Conservation (phyloP, 1,284 basidiomycete species). For the Porogramme epimiltina region DNA sequence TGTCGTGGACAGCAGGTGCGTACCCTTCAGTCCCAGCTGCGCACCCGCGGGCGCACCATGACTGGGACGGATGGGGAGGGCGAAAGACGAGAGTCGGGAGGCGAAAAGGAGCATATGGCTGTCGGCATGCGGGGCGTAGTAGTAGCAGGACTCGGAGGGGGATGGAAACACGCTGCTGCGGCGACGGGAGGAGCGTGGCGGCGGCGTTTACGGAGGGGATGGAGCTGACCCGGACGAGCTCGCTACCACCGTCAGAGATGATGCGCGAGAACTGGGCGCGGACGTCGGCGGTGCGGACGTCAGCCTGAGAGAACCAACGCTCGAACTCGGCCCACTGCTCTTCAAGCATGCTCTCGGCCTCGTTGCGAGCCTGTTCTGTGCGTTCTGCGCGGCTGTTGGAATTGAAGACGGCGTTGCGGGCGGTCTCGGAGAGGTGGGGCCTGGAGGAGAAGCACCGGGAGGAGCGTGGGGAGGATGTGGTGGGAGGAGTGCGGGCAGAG, state of each 20-base stretch:
- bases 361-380: conserved; percentile 57
- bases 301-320: conserved; percentile 47
- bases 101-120: conserved; percentile 24
- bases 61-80: conserved; percentile 30
- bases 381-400: conserved; percentile 50
- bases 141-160: conserved; percentile 14
- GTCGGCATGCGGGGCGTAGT: conserved; percentile 22
- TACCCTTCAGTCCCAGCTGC: conserved; percentile 42
- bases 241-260: conserved; percentile 45
- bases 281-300: conserved; percentile 50
- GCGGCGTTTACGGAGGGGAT: conserved; percentile 13
- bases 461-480: conserved; percentile 22
- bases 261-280: conserved; percentile 50
- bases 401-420: conserved; percentile 42
- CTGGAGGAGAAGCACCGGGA: conserved; percentile 19
- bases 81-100: conserved; percentile 26
- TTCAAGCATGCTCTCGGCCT: conserved; percentile 50
- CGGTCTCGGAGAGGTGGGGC: conserved; percentile 28
- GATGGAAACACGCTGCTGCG: conserved; percentile 11
- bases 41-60: conserved; percentile 43
- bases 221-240: conserved; percentile 35
- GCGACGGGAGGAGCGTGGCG: conserved; percentile 18
- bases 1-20: conserved; percentile 32
- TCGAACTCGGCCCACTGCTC: conserved; percentile 59
- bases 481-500: conserved; percentile 18